Evolutionary conservation across 768 basidiomycete species (phyloP).

Genomic region (Boletales sp.): DNA sequence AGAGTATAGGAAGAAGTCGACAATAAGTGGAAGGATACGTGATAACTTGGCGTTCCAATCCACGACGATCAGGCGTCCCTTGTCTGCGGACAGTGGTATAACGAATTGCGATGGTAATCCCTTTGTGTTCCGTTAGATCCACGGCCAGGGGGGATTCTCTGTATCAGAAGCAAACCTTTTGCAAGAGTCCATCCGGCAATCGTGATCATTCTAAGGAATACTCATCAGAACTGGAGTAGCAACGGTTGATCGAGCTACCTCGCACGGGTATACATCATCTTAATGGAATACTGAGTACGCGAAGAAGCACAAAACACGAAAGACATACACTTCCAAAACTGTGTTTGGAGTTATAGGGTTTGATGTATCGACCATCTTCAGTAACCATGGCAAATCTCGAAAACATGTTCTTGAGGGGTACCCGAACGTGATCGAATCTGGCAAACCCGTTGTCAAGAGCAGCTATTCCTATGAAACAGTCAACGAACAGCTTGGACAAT

Average conservation of each 20-base stretch:
- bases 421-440: conserved; percentile 59
- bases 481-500: background rate
- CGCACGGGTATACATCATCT: conserved; percentile 77
- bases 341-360: conserved; percentile 69
- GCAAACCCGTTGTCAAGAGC: conserved; percentile 68
- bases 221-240: background rate
- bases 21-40: conserved; percentile 70
- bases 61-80: conserved; percentile 47
- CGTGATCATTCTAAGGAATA: conserved; percentile 53
- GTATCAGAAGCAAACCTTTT: conserved; percentile 42
- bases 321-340: conserved; percentile 68
- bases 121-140: conserved; percentile 35
- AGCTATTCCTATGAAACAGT: conserved; percentile 40
- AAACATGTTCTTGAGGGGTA: conserved; percentile 70
- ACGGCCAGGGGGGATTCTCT: background rate
- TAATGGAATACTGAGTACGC: background rate
- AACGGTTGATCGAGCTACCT: conserved; percentile 32
- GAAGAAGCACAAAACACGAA: background rate
- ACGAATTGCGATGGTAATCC: conserved; percentile 56
- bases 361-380: conserved; percentile 57
- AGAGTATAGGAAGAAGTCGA: conserved; percentile 67
- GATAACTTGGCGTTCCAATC: conserved; percentile 65
- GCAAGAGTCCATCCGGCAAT: conserved; percentile 60
- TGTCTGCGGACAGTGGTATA: conserved; percentile 74
- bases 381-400: conserved; percentile 71